Conservation (phyloP, 208 protist species). For the Lotmaria passim region DNA sequence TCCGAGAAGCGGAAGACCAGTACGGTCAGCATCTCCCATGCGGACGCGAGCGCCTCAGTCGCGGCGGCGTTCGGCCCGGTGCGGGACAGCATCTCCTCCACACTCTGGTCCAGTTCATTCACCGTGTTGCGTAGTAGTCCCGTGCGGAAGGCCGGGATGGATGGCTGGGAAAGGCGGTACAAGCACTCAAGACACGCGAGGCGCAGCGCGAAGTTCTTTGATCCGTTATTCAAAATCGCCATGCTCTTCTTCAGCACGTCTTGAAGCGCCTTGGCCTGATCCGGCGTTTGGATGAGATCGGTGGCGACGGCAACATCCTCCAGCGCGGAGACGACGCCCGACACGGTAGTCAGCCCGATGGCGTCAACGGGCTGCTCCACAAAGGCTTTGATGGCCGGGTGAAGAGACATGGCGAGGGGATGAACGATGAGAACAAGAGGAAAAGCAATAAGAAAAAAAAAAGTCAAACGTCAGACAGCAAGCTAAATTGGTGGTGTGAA, state of each 20-base stretch:
- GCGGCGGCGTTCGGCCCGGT: conserved; percentile 11
- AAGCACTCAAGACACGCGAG: conserved; percentile 74
- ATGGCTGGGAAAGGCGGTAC: conserved; percentile 69
- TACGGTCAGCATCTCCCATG: conserved; percentile 76
- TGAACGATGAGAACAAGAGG: background rate
- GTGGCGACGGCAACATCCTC: conserved; percentile 39
- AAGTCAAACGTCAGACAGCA: too few species aligned
- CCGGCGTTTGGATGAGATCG: conserved; percentile 35
- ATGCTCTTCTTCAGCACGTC: conserved; percentile 36
- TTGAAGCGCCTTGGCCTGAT: conserved; percentile 30
- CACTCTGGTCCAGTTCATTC: conserved; percentile 72
- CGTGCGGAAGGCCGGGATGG: conserved; percentile 60
- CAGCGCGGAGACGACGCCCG: conserved; percentile 54
- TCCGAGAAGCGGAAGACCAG: conserved; percentile 83
- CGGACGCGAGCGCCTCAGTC: conserved; percentile 33
- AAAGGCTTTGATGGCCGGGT: conserved; percentile 65
- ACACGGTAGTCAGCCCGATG: conserved; percentile 62
- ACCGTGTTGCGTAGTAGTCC: conserved; percentile 66
- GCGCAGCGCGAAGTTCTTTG: conserved; percentile 63
- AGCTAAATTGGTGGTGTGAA: too few species aligned
- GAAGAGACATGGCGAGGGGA: conserved; percentile 19
- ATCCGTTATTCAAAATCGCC: conserved; percentile 62
- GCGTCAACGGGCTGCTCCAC: conserved; percentile 53
- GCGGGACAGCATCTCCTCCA: conserved; percentile 67
- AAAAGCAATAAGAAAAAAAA: conserved; percentile 3